These are phyloP conservation scores for Dacryopinax spathularia DNA, from an alignment of 768 basidiomycete species.

Conservation along the genomic window DNA sequence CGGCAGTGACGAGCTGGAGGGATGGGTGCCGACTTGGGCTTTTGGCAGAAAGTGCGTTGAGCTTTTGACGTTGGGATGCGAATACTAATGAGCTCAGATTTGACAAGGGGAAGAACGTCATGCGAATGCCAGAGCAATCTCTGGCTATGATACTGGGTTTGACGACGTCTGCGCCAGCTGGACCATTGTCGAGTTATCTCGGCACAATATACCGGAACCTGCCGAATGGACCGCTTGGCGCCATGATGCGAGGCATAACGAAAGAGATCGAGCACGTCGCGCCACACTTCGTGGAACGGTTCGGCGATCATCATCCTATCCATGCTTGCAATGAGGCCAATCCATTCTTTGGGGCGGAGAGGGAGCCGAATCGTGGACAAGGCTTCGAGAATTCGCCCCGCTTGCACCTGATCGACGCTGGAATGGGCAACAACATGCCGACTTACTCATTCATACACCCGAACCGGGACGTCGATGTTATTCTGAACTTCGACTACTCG, in stretches of 20 bases:
- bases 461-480: constrained; percentile 9
- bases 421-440: constrained; percentile 11
- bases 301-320: constrained; percentile 11
- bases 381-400: constrained; percentile 11
- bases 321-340: constrained; percentile 7
- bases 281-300: neutral
- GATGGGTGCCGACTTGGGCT: constrained; percentile 12
- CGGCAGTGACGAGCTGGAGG: constrained; percentile 12
- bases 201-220: constrained; percentile 11
- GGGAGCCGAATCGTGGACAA: neutral
- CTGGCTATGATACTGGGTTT: constrained; percentile 10
- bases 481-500: constrained; percentile 8
- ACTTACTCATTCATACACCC: constrained; percentile 13
- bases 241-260: neutral
- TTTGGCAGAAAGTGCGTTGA: constrained; percentile 8
- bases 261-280: neutral
- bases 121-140: constrained; percentile 10
- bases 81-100: neutral
- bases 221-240: constrained; percentile 12
- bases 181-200: constrained; percentile 11
- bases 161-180: constrained; percentile 10
- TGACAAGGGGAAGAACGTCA: constrained; percentile 5
- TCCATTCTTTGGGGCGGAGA: neutral
- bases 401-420: constrained; percentile 6
- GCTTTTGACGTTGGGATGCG: neutral